Percentiles rank a stretch among this genome's conserved stretches.
Evolutionary conservation across 2,329 filamentous ascomycete species (phyloP).

Genomic region (Colletotrichum tofieldiae): DNA sequence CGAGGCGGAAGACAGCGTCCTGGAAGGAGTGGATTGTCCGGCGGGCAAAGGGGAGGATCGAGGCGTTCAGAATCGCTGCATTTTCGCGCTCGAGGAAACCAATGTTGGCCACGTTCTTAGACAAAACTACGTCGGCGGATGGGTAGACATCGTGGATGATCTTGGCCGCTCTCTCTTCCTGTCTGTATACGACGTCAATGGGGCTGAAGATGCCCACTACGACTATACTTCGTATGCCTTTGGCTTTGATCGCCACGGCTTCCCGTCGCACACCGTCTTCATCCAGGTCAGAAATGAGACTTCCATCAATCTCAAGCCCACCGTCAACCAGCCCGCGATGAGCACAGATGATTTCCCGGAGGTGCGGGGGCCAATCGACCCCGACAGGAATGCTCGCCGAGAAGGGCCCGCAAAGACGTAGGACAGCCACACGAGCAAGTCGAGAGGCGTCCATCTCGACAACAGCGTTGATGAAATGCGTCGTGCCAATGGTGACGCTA

Average conservation of each 20-base stretch:
- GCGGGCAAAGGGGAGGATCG: conserved; percentile 71
- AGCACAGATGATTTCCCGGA: conserved; percentile 63
- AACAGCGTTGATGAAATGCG: conserved; percentile 73
- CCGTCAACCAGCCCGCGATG: conserved; percentile 63
- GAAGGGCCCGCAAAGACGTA: conserved; percentile 69
- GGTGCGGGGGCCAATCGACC: conserved; percentile 66
- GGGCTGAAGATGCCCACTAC: conserved; percentile 67
- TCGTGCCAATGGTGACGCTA: conserved; percentile 69
- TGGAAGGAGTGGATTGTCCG: conserved; percentile 71
- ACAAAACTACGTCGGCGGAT: conserved; percentile 63
- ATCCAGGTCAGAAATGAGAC: conserved; percentile 61
- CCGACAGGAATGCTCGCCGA: conserved; percentile 65
- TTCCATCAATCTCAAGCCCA: conserved; percentile 67
- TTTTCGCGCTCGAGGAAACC: conserved; percentile 76
- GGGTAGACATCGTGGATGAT: conserved; percentile 59
- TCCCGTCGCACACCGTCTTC: conserved; percentile 57
- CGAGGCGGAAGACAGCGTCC: conserved; percentile 64
- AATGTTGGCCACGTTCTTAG: conserved; percentile 67
- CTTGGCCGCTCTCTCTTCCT: conserved; percentile 67
- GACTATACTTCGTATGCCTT: conserved; percentile 63
- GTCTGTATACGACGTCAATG: conserved; percentile 67
- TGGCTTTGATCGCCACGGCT: conserved; percentile 61
- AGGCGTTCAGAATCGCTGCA: conserved; percentile 75
- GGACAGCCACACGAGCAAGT: conserved; percentile 65
- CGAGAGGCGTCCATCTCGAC: conserved; percentile 66